Evolutionary conservation across 441 rosid species (phyloP).

Genomic region (Adansonia grandidieri): DNA sequence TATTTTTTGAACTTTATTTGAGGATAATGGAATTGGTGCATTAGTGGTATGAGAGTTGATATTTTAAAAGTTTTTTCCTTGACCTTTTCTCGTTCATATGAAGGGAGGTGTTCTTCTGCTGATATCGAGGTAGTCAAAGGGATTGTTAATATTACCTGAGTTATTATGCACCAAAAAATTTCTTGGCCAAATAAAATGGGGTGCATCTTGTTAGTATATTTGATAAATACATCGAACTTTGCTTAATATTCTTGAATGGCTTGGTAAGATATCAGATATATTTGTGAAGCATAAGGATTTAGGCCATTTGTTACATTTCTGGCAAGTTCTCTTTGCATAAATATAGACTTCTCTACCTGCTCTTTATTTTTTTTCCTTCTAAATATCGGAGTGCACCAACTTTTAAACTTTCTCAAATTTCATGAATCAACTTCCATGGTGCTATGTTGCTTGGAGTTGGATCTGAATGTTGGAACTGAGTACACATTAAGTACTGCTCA

Average conservation of each 20-base stretch:
- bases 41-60: not conserved
- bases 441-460: not conserved
- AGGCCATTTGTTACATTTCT: no score
- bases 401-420: slow-evolving; percentile 15
- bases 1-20: not conserved
- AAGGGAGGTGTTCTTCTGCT: not conserved
- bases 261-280: no score
- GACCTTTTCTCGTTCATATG: not conserved
- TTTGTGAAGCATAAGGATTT: no score
- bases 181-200: no score
- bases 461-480: no score
- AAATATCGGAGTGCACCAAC: not conserved
- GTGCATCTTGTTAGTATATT: no score
- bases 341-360: not conserved
- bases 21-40: not conserved
- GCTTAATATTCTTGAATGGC: no score
- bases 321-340: no score
- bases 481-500: no score
- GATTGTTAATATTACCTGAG: slow-evolving; percentile 12
- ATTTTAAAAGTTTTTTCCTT: slow-evolving; percentile 13
- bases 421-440: not conserved
- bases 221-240: no score
- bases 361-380: not conserved
- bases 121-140: not conserved
- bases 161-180: not conserved